Conservation (phyloP, 495 filamentous ascomycete species). For the Penicillium paradoxum region DNA sequence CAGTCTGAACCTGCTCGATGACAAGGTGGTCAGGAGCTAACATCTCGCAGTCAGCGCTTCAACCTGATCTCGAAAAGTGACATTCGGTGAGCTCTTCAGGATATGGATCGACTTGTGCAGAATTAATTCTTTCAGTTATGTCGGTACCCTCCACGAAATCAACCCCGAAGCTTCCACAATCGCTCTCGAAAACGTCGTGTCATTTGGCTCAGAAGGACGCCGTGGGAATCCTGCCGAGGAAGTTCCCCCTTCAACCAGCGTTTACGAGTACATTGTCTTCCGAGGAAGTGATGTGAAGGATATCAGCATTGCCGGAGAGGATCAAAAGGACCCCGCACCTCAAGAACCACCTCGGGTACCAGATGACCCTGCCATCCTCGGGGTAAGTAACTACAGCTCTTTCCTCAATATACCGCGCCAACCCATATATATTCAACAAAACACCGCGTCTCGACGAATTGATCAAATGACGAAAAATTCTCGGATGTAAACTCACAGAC, state of each 20-base stretch:
- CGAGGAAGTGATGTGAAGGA: constrained; percentile 98
- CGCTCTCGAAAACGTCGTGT: constrained; percentile 89
- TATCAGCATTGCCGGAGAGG: constrained; percentile 75
- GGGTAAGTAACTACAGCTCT: constrained; percentile 63
- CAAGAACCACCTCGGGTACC: constrained; percentile 65
- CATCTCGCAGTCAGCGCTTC: constrained; percentile 47
- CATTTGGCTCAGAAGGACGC: constrained; percentile 89
- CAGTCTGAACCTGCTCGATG: constrained; percentile 36
- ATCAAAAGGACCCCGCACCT: constrained; percentile 68
- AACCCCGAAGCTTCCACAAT: constrained; percentile 95
- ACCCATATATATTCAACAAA: background rate
- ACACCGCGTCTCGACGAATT: constrained; percentile 17
- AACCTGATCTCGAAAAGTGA: constrained; percentile 91
- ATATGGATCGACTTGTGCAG: background rate
- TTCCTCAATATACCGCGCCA: background rate
- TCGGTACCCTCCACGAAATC: constrained; percentile 94
- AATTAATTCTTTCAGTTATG: constrained; percentile 62
- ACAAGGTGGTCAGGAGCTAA: constrained; percentile 41
- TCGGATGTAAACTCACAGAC: constrained; percentile 57
- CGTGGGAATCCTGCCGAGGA: constrained; percentile 71
- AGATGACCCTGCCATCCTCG: constrained; percentile 94
- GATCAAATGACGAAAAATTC: constrained; percentile 59
- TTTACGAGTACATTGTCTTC: constrained; percentile 99
- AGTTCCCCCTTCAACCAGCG: constrained; percentile 69
- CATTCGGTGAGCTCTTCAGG: constrained; percentile 65